A percentile compares a stretch with the other conserved stretches of the same genome.
These are phyloP conservation scores for Phialemonium atrogriseum DNA, from an alignment of 2,329 filamentous ascomycete species.

Conservation along the genomic window DNA sequence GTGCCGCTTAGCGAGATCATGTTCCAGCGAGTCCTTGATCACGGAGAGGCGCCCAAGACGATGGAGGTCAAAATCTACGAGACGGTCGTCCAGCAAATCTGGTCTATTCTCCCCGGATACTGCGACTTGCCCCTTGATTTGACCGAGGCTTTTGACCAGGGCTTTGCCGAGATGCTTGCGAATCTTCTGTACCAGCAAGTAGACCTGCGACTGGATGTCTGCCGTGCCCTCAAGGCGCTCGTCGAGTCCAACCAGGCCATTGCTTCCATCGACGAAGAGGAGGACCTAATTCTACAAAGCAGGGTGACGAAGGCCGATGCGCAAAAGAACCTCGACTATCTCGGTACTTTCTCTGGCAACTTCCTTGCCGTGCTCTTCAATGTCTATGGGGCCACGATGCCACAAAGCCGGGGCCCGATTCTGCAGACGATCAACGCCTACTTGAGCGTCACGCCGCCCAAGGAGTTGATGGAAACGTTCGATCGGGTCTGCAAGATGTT, in stretches of 20 bases:
- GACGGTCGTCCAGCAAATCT: constrained; percentile 90
- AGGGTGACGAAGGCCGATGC: constrained; percentile 69
- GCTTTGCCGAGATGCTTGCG: constrained; percentile 81
- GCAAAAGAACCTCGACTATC: constrained; percentile 70
- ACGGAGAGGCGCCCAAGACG: constrained; percentile 75
- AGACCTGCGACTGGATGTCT: constrained; percentile 79
- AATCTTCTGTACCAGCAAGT: constrained; percentile 91
- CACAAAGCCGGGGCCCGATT: constrained; percentile 84
- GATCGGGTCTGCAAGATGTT: constrained; percentile 79
- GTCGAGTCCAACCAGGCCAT: constrained; percentile 90
- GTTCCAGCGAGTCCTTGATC: constrained; percentile 81
- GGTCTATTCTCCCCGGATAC: constrained; percentile 89
- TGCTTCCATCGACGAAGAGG: constrained; percentile 57
- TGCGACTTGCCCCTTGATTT: constrained; percentile 86
- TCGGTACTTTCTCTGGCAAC: constrained; percentile 74
- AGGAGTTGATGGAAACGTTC: constrained; percentile 82
- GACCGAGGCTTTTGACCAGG: constrained; percentile 68
- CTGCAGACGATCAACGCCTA: constrained; percentile 93
- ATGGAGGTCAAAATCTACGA: constrained; percentile 98
- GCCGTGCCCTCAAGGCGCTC: constrained; percentile 74
- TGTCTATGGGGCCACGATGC: constrained; percentile 92
- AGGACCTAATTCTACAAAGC: constrained; percentile 69
- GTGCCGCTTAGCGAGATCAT: constrained; percentile 83
- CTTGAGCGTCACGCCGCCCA: constrained; percentile 72
- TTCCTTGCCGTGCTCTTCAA: constrained; percentile 97